phyloP scores from a whole-genome alignment of 108 stramenopile species.

The Tribonema minus region DNA sequence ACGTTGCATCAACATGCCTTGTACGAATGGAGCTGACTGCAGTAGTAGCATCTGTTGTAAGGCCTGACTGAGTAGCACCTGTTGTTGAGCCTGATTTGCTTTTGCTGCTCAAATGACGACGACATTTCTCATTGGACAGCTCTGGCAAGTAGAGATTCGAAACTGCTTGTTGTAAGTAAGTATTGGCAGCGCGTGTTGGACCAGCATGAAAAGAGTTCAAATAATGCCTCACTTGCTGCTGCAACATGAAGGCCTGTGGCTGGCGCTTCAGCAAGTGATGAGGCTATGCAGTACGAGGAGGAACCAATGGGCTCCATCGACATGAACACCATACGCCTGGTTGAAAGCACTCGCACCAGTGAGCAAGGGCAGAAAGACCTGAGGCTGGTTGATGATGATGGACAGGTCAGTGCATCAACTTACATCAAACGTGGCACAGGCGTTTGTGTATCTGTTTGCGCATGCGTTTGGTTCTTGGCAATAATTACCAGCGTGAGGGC shows the following conservation, averaged over 20 bases:
- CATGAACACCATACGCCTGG: not conserved
- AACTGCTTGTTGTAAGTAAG: not conserved
- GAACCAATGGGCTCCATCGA: not conserved
- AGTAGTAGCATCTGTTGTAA: not conserved
- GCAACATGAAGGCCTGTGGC: not conserved
- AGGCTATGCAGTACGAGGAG: not conserved
- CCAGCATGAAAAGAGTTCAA: not conserved
- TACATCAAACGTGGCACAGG: not conserved
- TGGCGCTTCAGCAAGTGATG: not conserved
- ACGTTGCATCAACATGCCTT: not conserved
- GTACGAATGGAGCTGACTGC: not conserved
- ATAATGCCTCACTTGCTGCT: not conserved
- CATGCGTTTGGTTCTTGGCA: too few species aligned
- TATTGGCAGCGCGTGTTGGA: not conserved
- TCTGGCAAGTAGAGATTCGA: not conserved
- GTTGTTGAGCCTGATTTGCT: not conserved
- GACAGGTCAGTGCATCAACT: conserved; percentile 23
- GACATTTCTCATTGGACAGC: too few species aligned
- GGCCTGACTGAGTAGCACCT: not conserved
- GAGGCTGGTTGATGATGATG: conserved; percentile 23
- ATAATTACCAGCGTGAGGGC: too few species aligned
- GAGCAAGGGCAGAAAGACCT: conserved; percentile 32
- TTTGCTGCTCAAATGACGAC: not conserved
- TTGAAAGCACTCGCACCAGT: conserved; percentile 23
- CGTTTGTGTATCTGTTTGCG: not conserved